Percentiles rank a stretch among this genome's conserved stretches.
phyloP scores from a whole-genome alignment of 352 stramenopile genomes.

The Elongisporangium prolatum region DNA sequence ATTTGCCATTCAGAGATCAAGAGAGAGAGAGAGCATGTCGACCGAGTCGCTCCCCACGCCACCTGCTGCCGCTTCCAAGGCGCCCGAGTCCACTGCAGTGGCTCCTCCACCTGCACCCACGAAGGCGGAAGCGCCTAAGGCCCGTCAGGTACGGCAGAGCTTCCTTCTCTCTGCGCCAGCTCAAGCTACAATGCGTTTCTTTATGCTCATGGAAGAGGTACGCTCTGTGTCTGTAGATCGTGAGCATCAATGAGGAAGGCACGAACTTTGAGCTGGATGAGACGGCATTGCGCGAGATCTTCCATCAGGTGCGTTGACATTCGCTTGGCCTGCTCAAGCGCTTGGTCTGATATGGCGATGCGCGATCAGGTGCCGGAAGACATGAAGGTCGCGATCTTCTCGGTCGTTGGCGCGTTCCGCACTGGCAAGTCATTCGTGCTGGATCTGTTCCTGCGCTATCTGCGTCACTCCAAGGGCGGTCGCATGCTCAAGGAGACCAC shows the following conservation, averaged over 20 bases:
- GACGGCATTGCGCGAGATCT: conserved; percentile 61
- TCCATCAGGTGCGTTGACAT: conserved; percentile 32
- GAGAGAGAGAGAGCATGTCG: background rate
- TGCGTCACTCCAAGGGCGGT: conserved; percentile 72
- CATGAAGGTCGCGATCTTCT: conserved; percentile 97
- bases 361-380: conserved; percentile 60
- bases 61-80: conserved; percentile 1
- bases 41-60: conserved; percentile 9
- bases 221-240: conserved; percentile 37
- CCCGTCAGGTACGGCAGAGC: conserved; percentile 26
- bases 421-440: conserved; percentile 99
- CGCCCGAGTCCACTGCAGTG: conserved; percentile 14
- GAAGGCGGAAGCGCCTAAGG: conserved; percentile 30
- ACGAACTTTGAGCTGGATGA: conserved; percentile 85
- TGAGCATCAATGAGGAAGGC: conserved; percentile 85
- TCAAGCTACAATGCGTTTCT: background rate
- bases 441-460: conserved; percentile 96
- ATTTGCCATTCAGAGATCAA: background rate
- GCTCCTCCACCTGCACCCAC: conserved; percentile 8
- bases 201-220: background rate
- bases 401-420: conserved; percentile 97
- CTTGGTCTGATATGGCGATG: background rate
- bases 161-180: background rate
- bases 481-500: conserved; percentile 33
- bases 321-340: background rate